These are phyloP conservation scores for Fusarium beomiforme DNA, from an alignment of 2,329 filamentous ascomycete genomes.

Conservation along the genomic window DNA sequence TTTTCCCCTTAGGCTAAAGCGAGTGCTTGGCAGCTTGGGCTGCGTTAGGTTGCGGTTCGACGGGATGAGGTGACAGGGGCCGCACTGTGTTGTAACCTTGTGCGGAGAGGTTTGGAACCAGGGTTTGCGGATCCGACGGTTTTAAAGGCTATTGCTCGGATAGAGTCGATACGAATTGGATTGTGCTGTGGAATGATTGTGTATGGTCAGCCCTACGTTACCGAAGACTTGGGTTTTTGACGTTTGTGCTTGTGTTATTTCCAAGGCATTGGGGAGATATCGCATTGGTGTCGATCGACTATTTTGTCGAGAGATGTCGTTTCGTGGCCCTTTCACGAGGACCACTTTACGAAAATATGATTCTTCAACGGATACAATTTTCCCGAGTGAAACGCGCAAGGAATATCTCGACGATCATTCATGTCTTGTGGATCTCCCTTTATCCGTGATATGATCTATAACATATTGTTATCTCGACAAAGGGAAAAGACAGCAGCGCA, in stretches of 20 bases:
- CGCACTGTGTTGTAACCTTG: background rate
- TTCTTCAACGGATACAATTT: background rate
- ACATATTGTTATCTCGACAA: background rate
- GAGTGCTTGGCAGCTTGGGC: too few species aligned
- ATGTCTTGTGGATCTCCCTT: background rate
- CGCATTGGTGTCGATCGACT: background rate
- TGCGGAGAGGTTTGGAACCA: background rate
- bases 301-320: background rate
- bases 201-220: background rate
- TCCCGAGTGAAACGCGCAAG: background rate
- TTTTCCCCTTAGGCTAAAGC: background rate
- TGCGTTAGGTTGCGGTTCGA: too few species aligned
- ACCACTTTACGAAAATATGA: background rate
- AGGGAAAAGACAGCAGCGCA: background rate
- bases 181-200: background rate
- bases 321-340: background rate
- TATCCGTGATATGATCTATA: background rate
- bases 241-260: background rate
- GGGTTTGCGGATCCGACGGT: background rate
- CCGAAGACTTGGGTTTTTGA: background rate
- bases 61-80: background rate
- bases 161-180: background rate
- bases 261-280: rapidly evolving
- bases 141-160: background rate
- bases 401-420: background rate